Base-by-base conservation (phyloP, 2,329 filamentous ascomycete genomes). In the Paecilomyces niveus region DNA sequence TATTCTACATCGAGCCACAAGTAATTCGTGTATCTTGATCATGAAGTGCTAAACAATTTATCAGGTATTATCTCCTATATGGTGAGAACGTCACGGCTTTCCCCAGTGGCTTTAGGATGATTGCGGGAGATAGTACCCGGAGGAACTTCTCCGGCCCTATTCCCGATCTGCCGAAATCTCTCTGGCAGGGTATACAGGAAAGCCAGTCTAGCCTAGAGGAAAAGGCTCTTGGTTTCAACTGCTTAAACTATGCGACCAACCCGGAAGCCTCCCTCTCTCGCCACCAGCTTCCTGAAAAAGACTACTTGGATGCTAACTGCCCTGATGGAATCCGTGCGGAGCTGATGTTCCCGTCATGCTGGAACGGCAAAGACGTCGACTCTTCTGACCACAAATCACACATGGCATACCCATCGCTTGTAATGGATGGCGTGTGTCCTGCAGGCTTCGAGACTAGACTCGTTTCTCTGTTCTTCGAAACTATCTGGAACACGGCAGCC, bases 181-280 rank as follows among this genome's bases (percentile, higher is more conserved):
- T 74, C 24, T 97, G 92, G 92, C 70, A 74, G 3, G 75, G 72
- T 1, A 77, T 85, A 4, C 83, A 87, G 60, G 82, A 84, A 67
- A 88, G 87, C 10, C 92, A 96, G 77, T 73, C 75, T 15, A 83
- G 86, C 56, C 83, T 97, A 39, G 78, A 77, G 55, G 89, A 96
- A 78, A 91, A 92, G 61, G 90, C 92, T 9, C 67, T 97, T 29
- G 93, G 94, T 3, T 96, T 96, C 83, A 97, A 97, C 81, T 97
- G 94, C 76, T 78, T 99, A 61, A 87, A 97, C 83, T 97, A 97
- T 71, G 68, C 66, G 32, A 78, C 74, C 24, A 67, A 66, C 18
- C 79, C 89, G 1, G 92, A 96, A 73, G 81, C 83, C 1, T 89
- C 92, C 13, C 82, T 96, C 35, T 89, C 85, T 73, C 90, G 92